Evolutionary conservation across 2,329 filamentous ascomycete genomes (phyloP), one percentile per base, ranked within the genome.

Genomic region (Scedosporium aurantiacum): DNA sequence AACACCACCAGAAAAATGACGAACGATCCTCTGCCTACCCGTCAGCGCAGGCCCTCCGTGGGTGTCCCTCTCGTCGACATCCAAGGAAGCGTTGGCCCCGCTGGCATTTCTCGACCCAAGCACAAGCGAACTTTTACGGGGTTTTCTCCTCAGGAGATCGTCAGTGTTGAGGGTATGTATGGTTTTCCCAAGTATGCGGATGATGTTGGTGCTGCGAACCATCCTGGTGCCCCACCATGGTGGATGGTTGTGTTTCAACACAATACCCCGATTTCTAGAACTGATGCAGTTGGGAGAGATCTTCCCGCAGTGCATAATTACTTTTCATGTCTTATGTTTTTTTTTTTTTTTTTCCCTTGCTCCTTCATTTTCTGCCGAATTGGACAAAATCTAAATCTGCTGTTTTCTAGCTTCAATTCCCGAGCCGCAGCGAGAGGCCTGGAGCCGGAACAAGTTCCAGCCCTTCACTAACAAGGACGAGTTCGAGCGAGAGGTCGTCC

Each of bases 121-220:
- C 94, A 99, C 79, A 97, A 91, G 81, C 85, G 94, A 67, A 97
- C 93, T n/a, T 89, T 90, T 66, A 99, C 94, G 8, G 94, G 94
- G 7, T 94, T 97, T 71, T 92, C 91, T 40, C 83, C 91, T 28
- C 80, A 84, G 41, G 94, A 99, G 72, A 97, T 97, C 79, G 97
- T 96, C 79, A 88, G 77, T 69, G 90, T 97, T 57, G 92, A 97
- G 78, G 91, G 91, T 79, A 85, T 77, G 76, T 37, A 57, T 21
- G 4, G 28, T 60, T 68, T 43, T 47, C 40, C 23, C 3, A 57
- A 37, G 32, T 37, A 12, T 37, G 32, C 32, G 32, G 10, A 12
- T 37, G 32, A 10, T 4, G 32, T 37, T 37, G 2, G 32, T 37
- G 10, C 4, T 4, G 8, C 32, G 32, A 37, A 14, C 32, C 32